A percentile compares a stretch with the other conserved stretches of the same genome.
Conservation (phyloP, 179 eudicot genomes). For the Pouteria campechiana region DNA sequence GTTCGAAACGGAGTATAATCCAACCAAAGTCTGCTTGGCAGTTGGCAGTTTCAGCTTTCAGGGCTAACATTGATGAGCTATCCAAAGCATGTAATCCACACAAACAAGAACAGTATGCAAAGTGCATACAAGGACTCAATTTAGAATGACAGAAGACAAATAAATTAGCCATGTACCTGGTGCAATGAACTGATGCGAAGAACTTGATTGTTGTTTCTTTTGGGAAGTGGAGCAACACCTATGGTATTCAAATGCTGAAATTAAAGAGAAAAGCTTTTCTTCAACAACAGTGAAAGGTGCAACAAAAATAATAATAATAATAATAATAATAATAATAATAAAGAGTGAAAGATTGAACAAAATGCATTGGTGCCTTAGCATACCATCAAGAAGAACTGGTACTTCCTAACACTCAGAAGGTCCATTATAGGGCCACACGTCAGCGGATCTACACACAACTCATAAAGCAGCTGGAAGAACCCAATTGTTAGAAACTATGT, state of each 20-base stretch:
- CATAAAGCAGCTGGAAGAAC: constrained; percentile 72
- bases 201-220: constrained; percentile 59
- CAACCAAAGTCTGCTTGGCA: too few relatives aligned
- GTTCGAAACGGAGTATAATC: too few relatives aligned
- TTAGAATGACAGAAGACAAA: background rate
- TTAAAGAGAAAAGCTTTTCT: background rate
- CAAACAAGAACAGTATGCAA: too few relatives aligned
- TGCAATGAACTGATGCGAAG: constrained; percentile 93
- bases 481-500: constrained; percentile 2
- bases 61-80: too few relatives aligned
- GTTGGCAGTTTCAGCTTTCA: too few relatives aligned
- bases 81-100: too few relatives aligned
- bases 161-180: constrained; percentile 41
- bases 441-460: constrained; percentile 77
- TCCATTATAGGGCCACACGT: constrained; percentile 86
- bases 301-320: background rate
- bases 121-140: too few relatives aligned
- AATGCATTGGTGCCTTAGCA: background rate
- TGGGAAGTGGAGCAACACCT: constrained; percentile 85
- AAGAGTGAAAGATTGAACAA: background rate
- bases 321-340: background rate
- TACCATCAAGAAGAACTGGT: constrained; percentile 88
- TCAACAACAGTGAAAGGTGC: too few relatives aligned
- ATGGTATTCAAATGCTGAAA: constrained; percentile 72
- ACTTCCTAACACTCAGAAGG: constrained; percentile 65